Percentiles rank a stretch among this genome's conserved stretches.
These are phyloP conservation scores for Spiraea crenata DNA, from an alignment of 331 rosid genomes.

Conservation along the genomic window DNA sequence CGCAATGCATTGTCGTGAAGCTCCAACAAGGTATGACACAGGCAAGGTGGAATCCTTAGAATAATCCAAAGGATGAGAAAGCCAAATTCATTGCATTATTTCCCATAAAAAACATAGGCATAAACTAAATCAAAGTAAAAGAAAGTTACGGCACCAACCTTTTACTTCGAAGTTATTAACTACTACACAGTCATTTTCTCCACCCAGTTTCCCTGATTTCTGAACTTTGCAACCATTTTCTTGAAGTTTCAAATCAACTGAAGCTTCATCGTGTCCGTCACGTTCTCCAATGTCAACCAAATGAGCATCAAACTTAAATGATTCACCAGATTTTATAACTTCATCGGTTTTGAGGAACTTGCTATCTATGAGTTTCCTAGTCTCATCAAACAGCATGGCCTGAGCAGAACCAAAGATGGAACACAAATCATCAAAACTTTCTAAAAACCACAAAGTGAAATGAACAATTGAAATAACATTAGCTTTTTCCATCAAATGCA, in stretches of 20 bases:
- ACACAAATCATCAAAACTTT: constrained; percentile 9
- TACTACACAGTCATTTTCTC: constrained; percentile 27
- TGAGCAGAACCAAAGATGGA: constrained; percentile 28
- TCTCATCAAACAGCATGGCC: constrained; percentile 62
- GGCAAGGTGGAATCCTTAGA: constrained; percentile 9
- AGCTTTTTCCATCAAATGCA: constrained; percentile 16
- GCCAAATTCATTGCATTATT: not conserved
- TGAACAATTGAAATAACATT: constrained; percentile 7
- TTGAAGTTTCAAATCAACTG: constrained; percentile 29
- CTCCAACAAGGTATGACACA: not conserved
- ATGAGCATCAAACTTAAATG: constrained; percentile 54
- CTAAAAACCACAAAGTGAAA: not conserved
- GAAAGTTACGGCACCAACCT: constrained; percentile 36
- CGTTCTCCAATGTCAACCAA: constrained; percentile 65
- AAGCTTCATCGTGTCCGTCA: constrained; percentile 34
- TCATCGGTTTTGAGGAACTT: constrained; percentile 65
- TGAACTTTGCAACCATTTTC: constrained; percentile 26
- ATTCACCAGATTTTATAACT: constrained; percentile 50
- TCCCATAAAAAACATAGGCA: not conserved
- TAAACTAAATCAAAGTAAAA: not conserved
- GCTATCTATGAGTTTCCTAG: constrained; percentile 52
- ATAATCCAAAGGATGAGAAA: not conserved
- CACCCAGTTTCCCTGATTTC: constrained; percentile 32
- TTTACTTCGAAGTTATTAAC: constrained; percentile 29
- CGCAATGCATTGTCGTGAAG: not conserved